Base-by-base conservation (phyloP, 441 rosid genomes). In the Viola pubescens region DNA sequence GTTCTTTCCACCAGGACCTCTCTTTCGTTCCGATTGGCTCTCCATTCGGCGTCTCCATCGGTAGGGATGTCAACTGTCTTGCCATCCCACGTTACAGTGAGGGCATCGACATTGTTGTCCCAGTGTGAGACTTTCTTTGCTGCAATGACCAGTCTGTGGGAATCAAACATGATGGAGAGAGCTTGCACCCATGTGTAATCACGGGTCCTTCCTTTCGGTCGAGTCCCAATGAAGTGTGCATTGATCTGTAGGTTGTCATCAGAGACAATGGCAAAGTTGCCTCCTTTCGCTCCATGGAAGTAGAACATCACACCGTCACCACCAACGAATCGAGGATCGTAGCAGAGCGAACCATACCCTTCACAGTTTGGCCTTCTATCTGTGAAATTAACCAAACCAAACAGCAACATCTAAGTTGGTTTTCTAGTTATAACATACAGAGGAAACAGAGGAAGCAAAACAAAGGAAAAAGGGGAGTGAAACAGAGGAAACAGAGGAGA, bases 171-270 rank as follows among this genome's bases (percentile, higher is more conserved):
- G 61, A 86, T 61, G 0, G 88, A 73, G 46, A 90, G 73, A 52
- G 94, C 91, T 65, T 90, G 91, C 58, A 90, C 91, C 96, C 94
- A 89, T 34, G 94, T 89, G 74, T 62, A 89, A 79, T 89, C 94
- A 3, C 96, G 82, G 7, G 82, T 77, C 71, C 94, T 68, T 48
- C 88, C 86, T 48, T 69, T 54, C 0, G 97, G 96, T 34, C 94
- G 61, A 12, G 86, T 84, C 48, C 96, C 96, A 0, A 89, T 86
- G 71, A 90, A 79, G 63, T 86, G 96, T 42, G 96, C 96, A 54
- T 90, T 91, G 69, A 88, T 88, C 48, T 91, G 97, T 62, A 88
- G 80, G 63, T 71, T 79, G 1, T 81, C 79, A 7, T 88, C 96
- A 0, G 97, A 91, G 49, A 86, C 85, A 2, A 91, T 81, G 9